These are phyloP conservation scores for Ceratobasidium sp. DNA, from an alignment of 1,284 basidiomycete species.

Conservation along the genomic window DNA sequence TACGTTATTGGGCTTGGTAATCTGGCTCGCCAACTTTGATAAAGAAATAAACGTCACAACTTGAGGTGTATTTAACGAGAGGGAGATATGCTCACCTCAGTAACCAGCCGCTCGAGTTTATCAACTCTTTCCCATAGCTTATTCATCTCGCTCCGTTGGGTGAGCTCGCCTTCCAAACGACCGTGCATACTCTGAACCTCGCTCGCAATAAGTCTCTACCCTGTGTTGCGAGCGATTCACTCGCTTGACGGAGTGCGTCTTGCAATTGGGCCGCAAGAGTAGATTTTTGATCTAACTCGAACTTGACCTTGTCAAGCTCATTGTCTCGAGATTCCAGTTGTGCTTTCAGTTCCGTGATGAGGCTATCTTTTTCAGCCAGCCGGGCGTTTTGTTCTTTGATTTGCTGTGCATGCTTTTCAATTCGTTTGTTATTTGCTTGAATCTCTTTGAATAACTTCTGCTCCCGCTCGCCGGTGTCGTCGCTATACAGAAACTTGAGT, in stretches of 20 bases:
- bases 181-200: neutral
- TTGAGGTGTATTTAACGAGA: too few relatives aligned
- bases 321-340: neutral
- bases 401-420: neutral
- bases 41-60: too few relatives aligned
- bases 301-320: neutral
- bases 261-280: neutral
- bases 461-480: constrained; percentile 2
- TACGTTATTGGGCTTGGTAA: too few relatives aligned
- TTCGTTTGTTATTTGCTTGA: neutral
- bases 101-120: neutral
- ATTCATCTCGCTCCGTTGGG: neutral
- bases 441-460: neutral
- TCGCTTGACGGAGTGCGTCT: neutral
- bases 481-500: neutral
- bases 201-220: neutral
- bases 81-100: neutral
- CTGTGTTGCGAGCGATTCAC: neutral
- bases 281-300: neutral
- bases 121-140: neutral
- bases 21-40: too few relatives aligned
- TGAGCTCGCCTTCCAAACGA: neutral
- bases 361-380: neutral
- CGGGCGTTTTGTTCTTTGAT: neutral
- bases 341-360: neutral